Percentiles rank a stretch among this genome's conserved stretches.
Conservation (phyloP, 257 asterid genomes). For the Avicennia marina region DNA sequence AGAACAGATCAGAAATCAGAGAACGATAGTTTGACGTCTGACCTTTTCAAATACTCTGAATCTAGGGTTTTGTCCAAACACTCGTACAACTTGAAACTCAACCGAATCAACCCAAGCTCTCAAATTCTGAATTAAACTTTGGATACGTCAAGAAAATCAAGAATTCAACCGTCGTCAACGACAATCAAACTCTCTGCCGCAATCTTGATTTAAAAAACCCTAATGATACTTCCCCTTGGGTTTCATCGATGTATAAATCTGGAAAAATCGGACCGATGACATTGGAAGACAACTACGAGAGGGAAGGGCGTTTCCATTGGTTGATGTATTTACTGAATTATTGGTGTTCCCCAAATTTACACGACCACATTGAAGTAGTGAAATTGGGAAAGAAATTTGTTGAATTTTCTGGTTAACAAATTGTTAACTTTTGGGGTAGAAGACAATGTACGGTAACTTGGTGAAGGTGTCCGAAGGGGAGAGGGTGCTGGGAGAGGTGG, state of each 20-base stretch:
- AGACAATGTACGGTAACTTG: slow-evolving; percentile 40
- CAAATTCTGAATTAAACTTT: slow-evolving; percentile 24
- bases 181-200: slow-evolving; percentile 18
- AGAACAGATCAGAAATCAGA: too few species aligned
- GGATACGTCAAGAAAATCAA: slow-evolving; percentile 16
- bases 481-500: slow-evolving; percentile 76
- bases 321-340: slow-evolving; percentile 32
- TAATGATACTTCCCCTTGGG: not conserved
- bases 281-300: slow-evolving; percentile 16
- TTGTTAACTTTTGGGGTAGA: not conserved
- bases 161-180: slow-evolving; percentile 29
- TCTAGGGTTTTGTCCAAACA: too few species aligned
- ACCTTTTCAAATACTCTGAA: too few species aligned
- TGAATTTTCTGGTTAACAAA: not conserved
- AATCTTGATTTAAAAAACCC: slow-evolving; percentile 37
- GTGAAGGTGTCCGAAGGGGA: slow-evolving; percentile 67
- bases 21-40: too few species aligned
- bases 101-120: too few species aligned
- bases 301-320: slow-evolving; percentile 16
- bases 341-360: slow-evolving; percentile 31
- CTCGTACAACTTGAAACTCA: too few species aligned
- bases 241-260: slow-evolving; percentile 30
- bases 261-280: slow-evolving; percentile 35
- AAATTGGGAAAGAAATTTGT: slow-evolving; percentile 18
- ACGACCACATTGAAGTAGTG: slow-evolving; percentile 30